These are phyloP conservation scores for Lichtheimia ornata DNA, from an alignment of 371 early-diverging fungal genomes.

Conservation along the genomic window DNA sequence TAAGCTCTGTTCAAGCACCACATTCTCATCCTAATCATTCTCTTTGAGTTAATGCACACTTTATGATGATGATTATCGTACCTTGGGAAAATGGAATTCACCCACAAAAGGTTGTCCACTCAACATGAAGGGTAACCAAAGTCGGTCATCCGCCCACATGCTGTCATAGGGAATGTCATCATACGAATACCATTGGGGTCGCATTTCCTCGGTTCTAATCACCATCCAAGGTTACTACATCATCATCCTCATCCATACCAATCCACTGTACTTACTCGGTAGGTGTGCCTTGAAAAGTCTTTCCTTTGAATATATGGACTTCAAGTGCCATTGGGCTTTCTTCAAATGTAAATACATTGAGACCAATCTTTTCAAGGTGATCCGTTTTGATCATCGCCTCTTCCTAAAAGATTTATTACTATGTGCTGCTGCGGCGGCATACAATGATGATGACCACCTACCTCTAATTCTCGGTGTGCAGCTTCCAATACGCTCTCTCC, in stretches of 20 bases:
- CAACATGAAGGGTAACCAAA: constrained; percentile 51
- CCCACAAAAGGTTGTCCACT: constrained; percentile 26
- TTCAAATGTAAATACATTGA: constrained; percentile 61
- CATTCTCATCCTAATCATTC: neutral
- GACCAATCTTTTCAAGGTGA: constrained; percentile 49
- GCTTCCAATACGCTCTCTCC: constrained; percentile 66
- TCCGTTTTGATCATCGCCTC: constrained; percentile 59
- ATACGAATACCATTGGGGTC: constrained; percentile 60
- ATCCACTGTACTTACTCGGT: constrained; percentile 65
- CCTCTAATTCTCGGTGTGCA: constrained; percentile 66
- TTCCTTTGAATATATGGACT: constrained; percentile 56
- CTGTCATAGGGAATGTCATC: constrained; percentile 47
- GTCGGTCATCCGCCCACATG: constrained; percentile 62
- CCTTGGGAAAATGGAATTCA: constrained; percentile 40
- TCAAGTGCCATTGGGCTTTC: constrained; percentile 54
- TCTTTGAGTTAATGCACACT: too few species aligned
- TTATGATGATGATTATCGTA: constrained; percentile 3
- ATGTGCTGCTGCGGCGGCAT: neutral
- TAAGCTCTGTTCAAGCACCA: neutral
- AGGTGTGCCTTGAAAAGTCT: constrained; percentile 48
- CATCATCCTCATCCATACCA: neutral
- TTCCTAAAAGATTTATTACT: constrained; percentile 44
- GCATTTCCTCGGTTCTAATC: constrained; percentile 63
- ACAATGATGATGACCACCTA: constrained; percentile 9
- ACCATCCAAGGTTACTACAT: neutral